These are phyloP conservation scores for Coniferiporia sulphurascens DNA, from an alignment of 1,284 basidiomycete species.

Conservation along the genomic window DNA sequence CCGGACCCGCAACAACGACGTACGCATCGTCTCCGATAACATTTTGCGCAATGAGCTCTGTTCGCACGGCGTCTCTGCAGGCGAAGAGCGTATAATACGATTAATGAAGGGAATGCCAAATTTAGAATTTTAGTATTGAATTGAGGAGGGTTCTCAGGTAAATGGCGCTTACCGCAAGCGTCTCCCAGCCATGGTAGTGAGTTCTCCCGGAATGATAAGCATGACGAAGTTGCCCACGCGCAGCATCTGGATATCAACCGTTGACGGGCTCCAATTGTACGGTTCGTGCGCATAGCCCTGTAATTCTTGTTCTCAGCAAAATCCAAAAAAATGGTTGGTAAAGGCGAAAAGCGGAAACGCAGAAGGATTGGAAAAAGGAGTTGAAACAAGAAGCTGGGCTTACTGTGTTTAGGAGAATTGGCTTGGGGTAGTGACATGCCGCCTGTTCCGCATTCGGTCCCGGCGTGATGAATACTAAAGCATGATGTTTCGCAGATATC, in stretches of 20 bases:
- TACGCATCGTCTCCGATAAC: conserved; percentile 63
- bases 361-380: no score
- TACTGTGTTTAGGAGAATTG: conserved; percentile 68
- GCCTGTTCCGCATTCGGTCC: conserved; percentile 53
- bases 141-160: background rate
- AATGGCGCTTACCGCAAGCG: conserved; percentile 32
- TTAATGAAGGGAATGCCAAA: background rate
- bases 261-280: conserved; percentile 74
- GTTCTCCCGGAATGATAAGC: conserved; percentile 68
- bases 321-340: background rate
- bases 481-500: no score
- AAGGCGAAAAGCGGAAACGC: no score
- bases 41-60: conserved; percentile 56
- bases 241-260: conserved; percentile 76
- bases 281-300: conserved; percentile 64
- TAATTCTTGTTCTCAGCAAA: background rate
- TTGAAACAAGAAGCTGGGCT: background rate
- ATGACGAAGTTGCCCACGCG: conserved; percentile 78
- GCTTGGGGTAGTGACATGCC: conserved; percentile 77
- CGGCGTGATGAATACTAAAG: conserved; percentile 59
- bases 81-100: background rate
- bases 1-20: conserved; percentile 74
- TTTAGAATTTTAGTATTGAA: background rate
- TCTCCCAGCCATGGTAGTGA: conserved; percentile 54
- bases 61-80: conserved; percentile 54